Base-by-base conservation (phyloP, 257 asterid species). In the Lycium ferocissimum region DNA sequence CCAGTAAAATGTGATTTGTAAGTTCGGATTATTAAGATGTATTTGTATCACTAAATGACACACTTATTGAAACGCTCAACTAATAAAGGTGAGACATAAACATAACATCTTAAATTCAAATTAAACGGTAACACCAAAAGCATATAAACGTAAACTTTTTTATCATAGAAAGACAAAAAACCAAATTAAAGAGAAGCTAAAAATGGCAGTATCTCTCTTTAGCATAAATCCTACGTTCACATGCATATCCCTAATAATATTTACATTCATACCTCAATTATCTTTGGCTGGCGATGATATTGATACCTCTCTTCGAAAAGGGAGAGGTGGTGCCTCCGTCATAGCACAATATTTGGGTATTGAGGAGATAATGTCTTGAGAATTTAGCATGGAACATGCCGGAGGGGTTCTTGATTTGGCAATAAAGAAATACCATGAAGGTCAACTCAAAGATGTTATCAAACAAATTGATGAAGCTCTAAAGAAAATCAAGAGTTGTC, bases 391-490 rank as follows among this genome's bases (percentile, higher is more conserved):
- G 51, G 79, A 3, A 2, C 37, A 71, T 9, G 79, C 79, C 0
- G 17, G 26, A 43, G 18, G 57, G 4, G 22, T 10, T 71, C 57
- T 71, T 11, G 15, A 71, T 12, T 7, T n/a, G 0, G 79, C 79
- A 71, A 43, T 18, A 0, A n/a, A 51, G 1, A 71, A 71, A 20
- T 71, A 71, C 5, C 57, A 71, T 18, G 8, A 71, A 0, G 9
- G 54, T 71, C 79, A 71, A 43, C 9, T 71, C 2, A 43, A 71
- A 43, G 37, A 71, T 71, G 57, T 17, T 1, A 43, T 43, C 37
- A 71, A 71, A 9, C 79, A 71, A 11, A 71, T 71, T 18, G 37
- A 71, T n/a, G 79, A 71, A 71, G 79, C 57, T 35, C 2, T 71
- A 71, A 71, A 66, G 0, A 7, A 15, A 33, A 66, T 66, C 20